Evolutionary conservation across 257 asterid species (phyloP), one percentile per base, ranked within the genome.

Genomic region (Hygrophila difformis): DNA sequence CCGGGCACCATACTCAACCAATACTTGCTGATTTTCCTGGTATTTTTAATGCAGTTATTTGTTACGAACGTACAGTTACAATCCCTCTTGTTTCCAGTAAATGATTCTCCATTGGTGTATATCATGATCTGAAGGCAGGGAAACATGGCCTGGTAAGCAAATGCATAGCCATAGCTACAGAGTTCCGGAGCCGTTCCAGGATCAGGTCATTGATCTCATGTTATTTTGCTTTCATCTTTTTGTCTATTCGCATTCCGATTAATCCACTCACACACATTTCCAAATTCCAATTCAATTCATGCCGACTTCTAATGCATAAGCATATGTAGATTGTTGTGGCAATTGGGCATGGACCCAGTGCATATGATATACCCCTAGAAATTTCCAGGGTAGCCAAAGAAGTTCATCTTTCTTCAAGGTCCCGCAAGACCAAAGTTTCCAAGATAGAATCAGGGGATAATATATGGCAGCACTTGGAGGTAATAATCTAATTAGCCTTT

Each of bases 271-370:
- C n/a, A n/a, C n/a, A n/a, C n/a, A n/a, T n/a, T n/a, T n/a, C n/a
- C n/a, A n/a, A n/a, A n/a, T n/a, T n/a, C n/a, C n/a, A n/a, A n/a
- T n/a, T n/a, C n/a, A n/a, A n/a, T n/a, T n/a, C n/a, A n/a, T n/a
- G n/a, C n/a, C n/a, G n/a, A n/a, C n/a, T n/a, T n/a, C n/a, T n/a
- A n/a, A n/a, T 5, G 7, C 18, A 39, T 21, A 13, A 8, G 24
- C 16, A 26, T 9, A 3, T 12, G 51, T 49, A 84, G 93, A 56
- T 75, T 48, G 93, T 85, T 47, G 85, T 84, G 36, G 64, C 71
- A n/a, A 71, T 85, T 48, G 95, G 93, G 6, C 41, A 36, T 44
- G 78, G 76, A 31, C 64, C 82, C 0, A 80, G 93, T 37, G 89
- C 80, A 1, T 21, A 1, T 1, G 93, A 80, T 48, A 77, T 84